Base-by-base conservation (phyloP, 345 rosid species). In the Salix exigua region DNA sequence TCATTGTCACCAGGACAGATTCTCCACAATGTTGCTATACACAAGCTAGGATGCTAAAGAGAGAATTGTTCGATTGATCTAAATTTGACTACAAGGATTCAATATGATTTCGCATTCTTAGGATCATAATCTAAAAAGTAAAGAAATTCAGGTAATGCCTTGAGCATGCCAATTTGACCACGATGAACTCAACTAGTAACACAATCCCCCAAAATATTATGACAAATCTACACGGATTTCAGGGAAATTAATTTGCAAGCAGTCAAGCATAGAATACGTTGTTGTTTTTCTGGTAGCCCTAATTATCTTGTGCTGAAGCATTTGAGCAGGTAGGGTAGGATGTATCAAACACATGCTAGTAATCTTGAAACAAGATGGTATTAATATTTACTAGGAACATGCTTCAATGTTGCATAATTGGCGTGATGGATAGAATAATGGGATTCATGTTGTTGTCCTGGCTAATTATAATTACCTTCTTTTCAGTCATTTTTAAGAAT, bases 381-480 rank as follows among this genome's bases (percentile, higher is more conserved):
- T 73, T 38, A 12, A 60, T 78, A 42, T 9, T 73, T n/a, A 55
- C 14, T 38, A 65, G 65, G 76, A 68, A 48, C 73, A 53, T 72
- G 55, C 77, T 68, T 79, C 75, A 23, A 68, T 40, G 76, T 76
- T 70, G 66, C 72, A 80, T 72, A n/a, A 68, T 50, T 62, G 26
- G 6, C 64, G 26, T 71, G 25, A 68, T 61, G 73, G n/a, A 38
- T 58, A 12, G 63, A 73, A 66, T 74, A 73, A 82, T 81, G 86
- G 88, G 68, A 35, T 73, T 82, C 89, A 84, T 83, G 88, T 83
- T 81, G 76, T 40, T 79, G 84, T 79, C 50, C 46, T 58, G 68
- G 46, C 12, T 40, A 11, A 40, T 40, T 58, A n/a, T 46, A 58
- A 58, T 58, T 10, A 58, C 23, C 62, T 23, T n/a, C 62, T 40